Conservation (phyloP, 2,329 filamentous ascomycete species). For the Blastomyces gilchristii region DNA sequence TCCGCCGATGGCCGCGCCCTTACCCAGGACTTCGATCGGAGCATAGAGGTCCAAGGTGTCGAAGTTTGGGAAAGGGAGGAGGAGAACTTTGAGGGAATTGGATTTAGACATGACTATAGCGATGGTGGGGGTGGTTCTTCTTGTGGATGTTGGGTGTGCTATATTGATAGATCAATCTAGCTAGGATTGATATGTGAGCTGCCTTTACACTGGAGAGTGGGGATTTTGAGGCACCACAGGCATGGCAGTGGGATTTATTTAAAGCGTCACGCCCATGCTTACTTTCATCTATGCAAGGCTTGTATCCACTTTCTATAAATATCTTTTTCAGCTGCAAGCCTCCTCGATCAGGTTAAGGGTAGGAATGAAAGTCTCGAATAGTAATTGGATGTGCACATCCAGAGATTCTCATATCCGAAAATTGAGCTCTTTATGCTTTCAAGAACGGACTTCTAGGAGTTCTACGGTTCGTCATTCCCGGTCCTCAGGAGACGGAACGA, state of each 20-base stretch:
- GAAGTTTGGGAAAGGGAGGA: conserved; percentile 2
- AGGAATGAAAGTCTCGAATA: neutral
- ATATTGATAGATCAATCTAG: neutral
- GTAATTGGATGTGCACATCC: neutral
- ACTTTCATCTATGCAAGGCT: neutral
- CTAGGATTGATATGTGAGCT: neutral
- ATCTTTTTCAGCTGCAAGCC: neutral
- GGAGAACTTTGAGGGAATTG: conserved; percentile 1
- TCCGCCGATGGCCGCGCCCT: neutral
- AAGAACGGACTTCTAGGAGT: neutral
- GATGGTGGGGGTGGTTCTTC: neutral
- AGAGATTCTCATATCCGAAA: neutral
- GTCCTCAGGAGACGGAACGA: neutral
- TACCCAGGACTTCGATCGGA: conserved; percentile 4
- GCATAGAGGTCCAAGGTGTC: conserved; percentile 5
- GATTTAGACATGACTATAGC: neutral
- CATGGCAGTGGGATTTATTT: neutral
- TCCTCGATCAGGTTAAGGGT: neutral
- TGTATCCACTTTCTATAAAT: neutral
- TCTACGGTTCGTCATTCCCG: neutral
- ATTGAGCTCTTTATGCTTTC: neutral
- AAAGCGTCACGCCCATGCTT: neutral
- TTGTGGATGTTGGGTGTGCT: neutral
- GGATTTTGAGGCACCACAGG: neutral
- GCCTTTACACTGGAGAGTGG: neutral